Base-by-base conservation (phyloP, 2,329 filamentous ascomycete species). In the Lojkania enalia region DNA sequence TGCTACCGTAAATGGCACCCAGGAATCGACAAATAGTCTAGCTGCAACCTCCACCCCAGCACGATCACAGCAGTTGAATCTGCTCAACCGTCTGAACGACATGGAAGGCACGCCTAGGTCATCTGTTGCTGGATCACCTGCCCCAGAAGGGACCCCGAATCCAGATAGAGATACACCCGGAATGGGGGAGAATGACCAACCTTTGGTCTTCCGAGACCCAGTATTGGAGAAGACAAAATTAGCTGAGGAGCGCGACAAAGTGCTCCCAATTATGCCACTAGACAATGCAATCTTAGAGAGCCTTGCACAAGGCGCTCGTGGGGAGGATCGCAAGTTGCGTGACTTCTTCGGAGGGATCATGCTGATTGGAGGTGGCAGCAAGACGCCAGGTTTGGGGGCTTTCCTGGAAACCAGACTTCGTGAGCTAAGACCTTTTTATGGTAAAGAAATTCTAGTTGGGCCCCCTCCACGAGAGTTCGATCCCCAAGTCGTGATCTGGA, bases 401-500 rank as follows among this genome's bases (percentile, higher is more conserved):
- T 89, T 88, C 51, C 78, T 99, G 2, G 94, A 99, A 71, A 87
- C 92, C 62, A 82, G 84, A 58, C 78, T 97, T 39, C 85, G 89
- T 60, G 78, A 80, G 50, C 77, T 85, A 19, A 71, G 79, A 39
- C 80, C 81, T 0, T 76, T 74, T n/a, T 81, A 80, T 52, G 74
- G 76, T 4, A 84, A 94, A 78, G 78, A 84, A 54, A 82, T 87
- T 44, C 75, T 86, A 50, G 82, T 87, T 18, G 82, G 81, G 1
- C 77, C 79, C 15, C 83, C 84, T n/a, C 94, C 94, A 0, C 79
- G 92, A 60, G 94, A 99, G 60, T 86, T 99, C 75, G 94, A 99
- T 71, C 90, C 94, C 48, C 90, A 96, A 71, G 91, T 97, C n/a
- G 87, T 97, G 41, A 85, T 86, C 6, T 99, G 94, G 94, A 99